A percentile compares a stretch with the other conserved stretches of the same genome.
Evolutionary conservation across 192 early-diverging fungal genomes (phyloP).

Genomic region (Coemansia sp.): DNA sequence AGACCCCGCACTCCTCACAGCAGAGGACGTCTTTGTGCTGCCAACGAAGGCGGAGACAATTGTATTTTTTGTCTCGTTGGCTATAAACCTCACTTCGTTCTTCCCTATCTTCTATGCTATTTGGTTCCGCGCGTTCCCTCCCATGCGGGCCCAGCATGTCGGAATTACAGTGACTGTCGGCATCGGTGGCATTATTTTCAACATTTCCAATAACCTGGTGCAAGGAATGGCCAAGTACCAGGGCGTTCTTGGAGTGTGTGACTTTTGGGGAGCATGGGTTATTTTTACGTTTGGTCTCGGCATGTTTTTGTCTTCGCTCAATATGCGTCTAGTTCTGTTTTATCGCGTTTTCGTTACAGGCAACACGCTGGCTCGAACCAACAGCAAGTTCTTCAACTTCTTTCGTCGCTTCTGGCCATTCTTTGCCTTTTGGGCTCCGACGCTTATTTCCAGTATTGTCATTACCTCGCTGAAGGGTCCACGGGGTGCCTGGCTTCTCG

Average conservation of each 20-base stretch:
- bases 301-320: slow-evolving; percentile 21
- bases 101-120: slow-evolving; percentile 31
- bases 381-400: slow-evolving; percentile 16
- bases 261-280: slow-evolving; percentile 35
- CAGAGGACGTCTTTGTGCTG: slow-evolving; percentile 26
- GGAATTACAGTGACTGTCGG: slow-evolving; percentile 33
- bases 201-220: slow-evolving; percentile 32
- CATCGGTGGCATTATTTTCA: slow-evolving; percentile 35
- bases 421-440: slow-evolving; percentile 27
- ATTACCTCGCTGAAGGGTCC: slow-evolving; percentile 21
- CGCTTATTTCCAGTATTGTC: slow-evolving; percentile 28
- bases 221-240: slow-evolving; percentile 42
- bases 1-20: slow-evolving; percentile 13
- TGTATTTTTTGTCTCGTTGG: slow-evolving; percentile 27
- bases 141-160: slow-evolving; percentile 43
- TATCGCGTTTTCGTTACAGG: slow-evolving; percentile 39
- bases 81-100: slow-evolving; percentile 22
- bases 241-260: slow-evolving; percentile 28
- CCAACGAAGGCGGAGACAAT: slow-evolving; percentile 33
- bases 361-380: slow-evolving; percentile 19
- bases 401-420: slow-evolving; percentile 39
- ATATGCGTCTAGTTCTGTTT: slow-evolving; percentile 38
- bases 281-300: slow-evolving; percentile 29
- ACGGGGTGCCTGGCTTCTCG: slow-evolving; percentile 36
- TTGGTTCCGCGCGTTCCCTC: slow-evolving; percentile 28